Percentiles rank a stretch among this genome's conserved stretches.
These are phyloP conservation scores for Penicillium cataractarum DNA, from an alignment of 495 filamentous ascomycete genomes.

Conservation along the genomic window DNA sequence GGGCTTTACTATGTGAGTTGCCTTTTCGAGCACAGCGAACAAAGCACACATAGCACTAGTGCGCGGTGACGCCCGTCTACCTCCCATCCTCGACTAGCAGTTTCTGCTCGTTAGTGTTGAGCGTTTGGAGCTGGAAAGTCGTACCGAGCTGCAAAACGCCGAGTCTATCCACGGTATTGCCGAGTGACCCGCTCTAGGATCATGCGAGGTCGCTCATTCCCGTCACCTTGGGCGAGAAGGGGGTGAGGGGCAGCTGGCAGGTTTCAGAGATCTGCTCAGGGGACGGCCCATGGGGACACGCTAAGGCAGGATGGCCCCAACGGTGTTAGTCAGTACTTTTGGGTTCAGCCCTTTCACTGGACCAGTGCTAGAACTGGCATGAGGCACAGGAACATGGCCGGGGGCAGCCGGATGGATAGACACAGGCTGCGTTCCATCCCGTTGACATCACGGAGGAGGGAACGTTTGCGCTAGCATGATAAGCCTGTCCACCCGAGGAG, in stretches of 20 bases:
- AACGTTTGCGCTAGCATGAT: background rate
- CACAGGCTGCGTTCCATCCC: background rate
- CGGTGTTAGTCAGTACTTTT: slow-evolving; percentile 1
- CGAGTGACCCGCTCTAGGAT: background rate
- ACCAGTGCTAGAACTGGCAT: background rate
- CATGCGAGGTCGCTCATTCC: background rate
- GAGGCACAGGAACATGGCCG: background rate
- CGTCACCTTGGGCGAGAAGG: background rate
- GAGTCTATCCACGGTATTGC: background rate
- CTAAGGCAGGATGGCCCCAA: background rate
- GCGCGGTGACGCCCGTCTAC: background rate
- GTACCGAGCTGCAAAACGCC: background rate
- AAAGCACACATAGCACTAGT: slow-evolving; percentile 3
- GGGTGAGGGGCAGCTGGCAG: background rate
- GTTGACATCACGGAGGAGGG: background rate
- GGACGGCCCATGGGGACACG: background rate
- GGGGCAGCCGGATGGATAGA: background rate
- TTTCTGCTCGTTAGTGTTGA: background rate
- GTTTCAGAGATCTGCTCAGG: slow-evolving; percentile 1
- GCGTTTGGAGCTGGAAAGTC: background rate
- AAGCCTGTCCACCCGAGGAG: background rate
- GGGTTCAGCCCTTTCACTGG: background rate
- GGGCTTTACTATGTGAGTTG: background rate
- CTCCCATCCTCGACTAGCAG: background rate
- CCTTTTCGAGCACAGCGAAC: background rate